These are phyloP conservation scores for Thielaviopsis ethacetica DNA, from an alignment of 2,329 filamentous ascomycete species.

Conservation along the genomic window DNA sequence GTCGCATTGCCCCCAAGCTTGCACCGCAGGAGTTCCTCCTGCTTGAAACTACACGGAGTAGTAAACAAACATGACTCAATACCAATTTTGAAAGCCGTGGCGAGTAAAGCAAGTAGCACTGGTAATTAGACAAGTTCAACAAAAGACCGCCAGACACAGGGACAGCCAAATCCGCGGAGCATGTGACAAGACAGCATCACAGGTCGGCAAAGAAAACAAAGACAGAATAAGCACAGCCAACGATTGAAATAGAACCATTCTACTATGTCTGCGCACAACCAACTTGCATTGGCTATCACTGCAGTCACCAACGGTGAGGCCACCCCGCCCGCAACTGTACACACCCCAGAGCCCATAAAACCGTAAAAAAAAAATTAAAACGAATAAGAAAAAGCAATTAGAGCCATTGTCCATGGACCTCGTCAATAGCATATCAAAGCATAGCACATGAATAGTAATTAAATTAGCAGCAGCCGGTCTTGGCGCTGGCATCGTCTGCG, in stretches of 20 bases:
- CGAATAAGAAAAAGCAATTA: conserved; percentile 4
- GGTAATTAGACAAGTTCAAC: neutral
- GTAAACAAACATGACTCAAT: no score
- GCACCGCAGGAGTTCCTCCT: no score
- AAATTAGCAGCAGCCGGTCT: conserved; percentile 62
- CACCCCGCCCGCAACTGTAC: neutral
- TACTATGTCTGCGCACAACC: neutral
- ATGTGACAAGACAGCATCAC: neutral
- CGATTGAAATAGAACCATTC: neutral
- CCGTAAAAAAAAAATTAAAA: neutral
- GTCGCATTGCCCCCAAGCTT: no score
- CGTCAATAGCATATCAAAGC: conserved; percentile 8
- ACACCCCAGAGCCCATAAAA: neutral
- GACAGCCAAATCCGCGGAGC: neutral
- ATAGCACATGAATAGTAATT: conserved; percentile 13
- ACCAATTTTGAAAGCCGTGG: no score
- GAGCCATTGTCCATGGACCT: neutral
- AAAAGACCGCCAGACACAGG: neutral
- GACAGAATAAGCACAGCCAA: neutral
- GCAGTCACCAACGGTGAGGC: neutral
- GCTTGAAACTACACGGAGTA: no score
- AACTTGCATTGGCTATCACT: neutral
- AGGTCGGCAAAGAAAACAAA: neutral
- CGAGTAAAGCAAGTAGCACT: neutral
- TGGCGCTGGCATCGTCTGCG: conserved; percentile 56